These are phyloP conservation scores for Aspergillus alliaceus DNA, from an alignment of 2,329 filamentous ascomycete species.

Conservation along the genomic window DNA sequence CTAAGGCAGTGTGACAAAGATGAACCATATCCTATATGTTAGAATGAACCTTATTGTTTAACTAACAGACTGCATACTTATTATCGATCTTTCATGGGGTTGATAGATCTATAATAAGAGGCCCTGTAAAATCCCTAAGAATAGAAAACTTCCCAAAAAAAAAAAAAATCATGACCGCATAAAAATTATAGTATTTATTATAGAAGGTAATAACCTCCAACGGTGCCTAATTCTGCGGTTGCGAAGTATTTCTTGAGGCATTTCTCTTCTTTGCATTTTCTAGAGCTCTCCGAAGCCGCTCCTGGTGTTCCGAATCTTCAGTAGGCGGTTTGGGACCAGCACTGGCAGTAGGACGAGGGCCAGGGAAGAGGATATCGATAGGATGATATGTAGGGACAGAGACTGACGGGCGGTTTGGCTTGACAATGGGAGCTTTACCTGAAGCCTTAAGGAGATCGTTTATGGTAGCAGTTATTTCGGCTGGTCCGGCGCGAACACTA, in stretches of 20 bases:
- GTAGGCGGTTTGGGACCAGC: constrained; percentile 16
- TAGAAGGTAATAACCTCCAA: neutral
- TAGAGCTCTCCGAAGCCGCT: constrained; percentile 50
- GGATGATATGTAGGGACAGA: constrained; percentile 11
- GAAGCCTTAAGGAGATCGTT: constrained; percentile 39
- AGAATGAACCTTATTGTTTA: too few relatives aligned
- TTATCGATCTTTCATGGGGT: too few relatives aligned
- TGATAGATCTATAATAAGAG: too few relatives aligned
- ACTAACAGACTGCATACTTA: too few relatives aligned
- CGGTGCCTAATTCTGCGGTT: neutral
- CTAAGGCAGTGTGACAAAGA: neutral
- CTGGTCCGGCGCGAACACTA: constrained; percentile 41
- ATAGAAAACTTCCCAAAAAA: too few relatives aligned
- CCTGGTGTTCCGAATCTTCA: constrained; percentile 45
- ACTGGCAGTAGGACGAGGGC: constrained; percentile 25
- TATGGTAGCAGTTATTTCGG: constrained; percentile 38
- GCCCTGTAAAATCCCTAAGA: too few relatives aligned
- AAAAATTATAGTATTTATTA: constrained; percentile 1
- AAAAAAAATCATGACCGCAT: constrained; percentile 19
- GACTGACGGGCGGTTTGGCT: constrained; percentile 12
- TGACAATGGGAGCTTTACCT: constrained; percentile 28
- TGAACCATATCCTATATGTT: too few relatives aligned
- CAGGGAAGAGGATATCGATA: constrained; percentile 20
- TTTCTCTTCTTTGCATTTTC: constrained; percentile 58
- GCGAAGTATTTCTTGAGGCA: constrained; percentile 33